These are phyloP conservation scores for Apiospora arundinis DNA, from an alignment of 2,329 filamentous ascomycete genomes.

Conservation along the genomic window DNA sequence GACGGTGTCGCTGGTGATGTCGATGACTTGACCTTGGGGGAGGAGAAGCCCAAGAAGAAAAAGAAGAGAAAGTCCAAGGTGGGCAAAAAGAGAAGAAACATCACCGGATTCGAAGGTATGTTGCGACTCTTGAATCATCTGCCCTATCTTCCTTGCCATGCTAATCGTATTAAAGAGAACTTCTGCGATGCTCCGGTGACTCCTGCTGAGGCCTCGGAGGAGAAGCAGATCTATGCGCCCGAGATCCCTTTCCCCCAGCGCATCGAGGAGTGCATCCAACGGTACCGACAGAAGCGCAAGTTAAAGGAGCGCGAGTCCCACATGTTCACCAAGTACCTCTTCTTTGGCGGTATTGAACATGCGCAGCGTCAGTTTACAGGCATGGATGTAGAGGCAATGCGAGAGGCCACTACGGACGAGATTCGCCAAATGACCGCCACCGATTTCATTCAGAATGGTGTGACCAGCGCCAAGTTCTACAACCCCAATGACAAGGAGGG, in stretches of 20 bases:
- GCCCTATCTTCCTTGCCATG: slow-evolving; percentile 6
- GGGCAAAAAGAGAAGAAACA: slow-evolving; percentile 48
- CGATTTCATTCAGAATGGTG: slow-evolving; percentile 61
- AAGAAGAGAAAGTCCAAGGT: slow-evolving; percentile 44
- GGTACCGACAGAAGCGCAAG: slow-evolving; percentile 79
- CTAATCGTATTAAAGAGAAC: slow-evolving; percentile 58
- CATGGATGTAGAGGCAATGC: slow-evolving; percentile 56
- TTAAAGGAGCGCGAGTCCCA: slow-evolving; percentile 66
- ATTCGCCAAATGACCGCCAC: slow-evolving; percentile 69
- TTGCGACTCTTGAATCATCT: slow-evolving; percentile 19
- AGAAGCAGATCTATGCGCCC: slow-evolving; percentile 69
- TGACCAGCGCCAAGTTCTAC: slow-evolving; percentile 55
- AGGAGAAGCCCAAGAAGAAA: slow-evolving; percentile 45
- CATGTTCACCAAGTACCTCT: slow-evolving; percentile 81
- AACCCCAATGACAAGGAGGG: slow-evolving; percentile 54
- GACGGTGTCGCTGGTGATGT: background rate
- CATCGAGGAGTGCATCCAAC: slow-evolving; percentile 84
- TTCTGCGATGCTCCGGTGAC: slow-evolving; percentile 83
- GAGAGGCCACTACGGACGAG: slow-evolving; percentile 66
- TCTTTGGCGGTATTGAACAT: slow-evolving; percentile 80
- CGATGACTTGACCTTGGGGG: slow-evolving; percentile 15
- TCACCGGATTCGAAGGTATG: slow-evolving; percentile 74
- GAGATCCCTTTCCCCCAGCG: slow-evolving; percentile 50
- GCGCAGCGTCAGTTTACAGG: slow-evolving; percentile 64
- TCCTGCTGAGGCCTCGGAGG: slow-evolving; percentile 68